Base-by-base conservation (phyloP, 73 alveolate genomes). In the Blepharisma japonicum region DNA sequence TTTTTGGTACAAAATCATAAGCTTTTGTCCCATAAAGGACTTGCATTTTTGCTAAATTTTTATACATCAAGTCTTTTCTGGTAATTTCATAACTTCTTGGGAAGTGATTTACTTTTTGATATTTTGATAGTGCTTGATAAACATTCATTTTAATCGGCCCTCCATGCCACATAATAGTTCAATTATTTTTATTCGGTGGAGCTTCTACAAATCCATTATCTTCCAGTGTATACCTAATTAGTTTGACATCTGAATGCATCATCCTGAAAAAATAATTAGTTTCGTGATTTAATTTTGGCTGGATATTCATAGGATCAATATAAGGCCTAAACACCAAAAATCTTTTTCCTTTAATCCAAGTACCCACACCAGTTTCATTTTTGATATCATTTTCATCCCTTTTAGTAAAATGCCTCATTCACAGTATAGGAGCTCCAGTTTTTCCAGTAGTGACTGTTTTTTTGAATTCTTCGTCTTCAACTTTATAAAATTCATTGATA, bases 51-150 rank as follows among this genome's bases (percentile, higher is more conserved):
- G 92, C 77, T 7, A 90, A 56, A 48, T 86, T 78, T 49, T 82
- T 42, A 68, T 89, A 77, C 79, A 90, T 68, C 45, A 83, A 71
- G 71, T 90, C 97, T 68, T 90, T 90, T 27, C 94, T 80, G 7
- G 97, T 90, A 55, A 90, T 88, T 77, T 90, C 97, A 77, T 88
- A 77, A 54, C 94, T 87, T 61, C 90, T 68, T 5, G 97, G 97
- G 66, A 90, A 90, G 55, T 90, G 97, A 77, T 86, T 89, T 7
- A 85, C 83, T 55, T 89, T 89, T 55, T 89, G 84, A 56, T 81
- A 81, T 54, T 81, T 85, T 5, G 92, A 66, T 39, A 89, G 53
- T 8, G 77, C 45, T 56, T 84, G 79, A 68, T 89, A 89, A 20
- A 77, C 68, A 14, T 85, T 56, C 6, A 80, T 50, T 77, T 85